Evolutionary conservation across 371 early-diverging fungal genomes (phyloP), one percentile per base, ranked within the genome.

Genomic region (Mortierella sp.): DNA sequence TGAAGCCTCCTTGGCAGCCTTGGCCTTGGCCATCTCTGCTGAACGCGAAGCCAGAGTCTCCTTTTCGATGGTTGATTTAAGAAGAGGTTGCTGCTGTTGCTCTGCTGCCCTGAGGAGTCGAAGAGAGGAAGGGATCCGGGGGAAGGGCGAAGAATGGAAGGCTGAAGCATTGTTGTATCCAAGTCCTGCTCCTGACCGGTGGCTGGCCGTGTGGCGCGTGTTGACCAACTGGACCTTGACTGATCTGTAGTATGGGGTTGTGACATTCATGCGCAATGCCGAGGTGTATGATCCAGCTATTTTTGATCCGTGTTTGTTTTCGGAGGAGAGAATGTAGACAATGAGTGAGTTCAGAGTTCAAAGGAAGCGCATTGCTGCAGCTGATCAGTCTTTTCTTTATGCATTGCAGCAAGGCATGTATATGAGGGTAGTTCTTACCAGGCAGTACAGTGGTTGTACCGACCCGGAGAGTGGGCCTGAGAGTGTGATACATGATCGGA

Each of bases 1-100:
- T 24, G 59, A 75, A 28, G 86, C 86, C 28, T 78, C 85, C 51
- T 78, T 85, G 31, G 81, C 85, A 10, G 81, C 85, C 76, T 81
- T 85, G 59, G 85, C 85, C 72, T 81, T 85, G 59, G 85, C 85
- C 81, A 85, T 81, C 57, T 85, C 85, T 31, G 86, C 86, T 2
- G 86, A 81, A 16, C 81, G 81, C 1, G 86, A 85, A 16, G 74
- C 86, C 9, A 85, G 79, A 5, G 86, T 85, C 81, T 85, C 86
- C 74, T 85, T 85, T 31, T 85, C 86, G 46, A 85, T 73, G n/a
- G 79, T 75, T 13, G 82, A 71, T 67, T 81, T 85, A 24, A 78
- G 74, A 5, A 81, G 53, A 9, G 79, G 83, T 13, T 71, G 80
- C 19, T 72, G 82, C 59, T 82, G 87, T 40, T 82, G 80, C 19